Evolutionary conservation across 805 yeast genomes (phyloP), one percentile per base, ranked within the genome.

Genomic region (Metschnikowia amazonensis): DNA sequence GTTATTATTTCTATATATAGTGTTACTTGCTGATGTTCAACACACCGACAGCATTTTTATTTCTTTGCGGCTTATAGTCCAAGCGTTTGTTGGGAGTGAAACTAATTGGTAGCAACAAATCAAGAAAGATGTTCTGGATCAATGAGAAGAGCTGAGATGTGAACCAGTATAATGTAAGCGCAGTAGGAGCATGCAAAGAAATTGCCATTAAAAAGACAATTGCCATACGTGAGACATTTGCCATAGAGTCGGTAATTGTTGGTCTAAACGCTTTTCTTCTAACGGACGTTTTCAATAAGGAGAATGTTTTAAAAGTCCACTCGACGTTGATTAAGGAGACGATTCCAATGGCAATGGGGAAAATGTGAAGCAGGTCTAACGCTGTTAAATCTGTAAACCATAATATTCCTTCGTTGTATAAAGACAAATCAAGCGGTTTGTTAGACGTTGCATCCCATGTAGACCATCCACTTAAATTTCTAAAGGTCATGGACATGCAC

Each of bases 101-200:
- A 39, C 70, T 63, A 18, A 83, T 67, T 1, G 96, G 96, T 59
- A 84, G 66, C 29, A 72, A 63, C 55, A 70, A 67, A 58, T 90
- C 94, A 58, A 92, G 66, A 14, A 85, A 48, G 11, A 84, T 62
- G 60, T 90, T 92, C 57, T 92, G 97, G 0, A 78, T 49, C 48
- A 87, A 66, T 2, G 97, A 89, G 60, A 74, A 90, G 3, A 75
- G 55, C 60, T 89, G 90, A 0, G 97, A 89, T 37, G 92, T 81
- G 25, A 88, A 75, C 99, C 98, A 92, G 65, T 90, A 92, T n/a
- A 89, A 60, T 0, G 84, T 79, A 29, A 90, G 67, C 0, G 95
- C 88, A 24, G 83, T 70, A 0, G 98, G 96, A 0, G 96, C 95
- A 57, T 89, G 94, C 33, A 89, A 79, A 0, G 96, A 75, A 16